phyloP scores from a whole-genome alignment of 1,284 basidiomycete species.

The Trametes versicolor region DNA sequence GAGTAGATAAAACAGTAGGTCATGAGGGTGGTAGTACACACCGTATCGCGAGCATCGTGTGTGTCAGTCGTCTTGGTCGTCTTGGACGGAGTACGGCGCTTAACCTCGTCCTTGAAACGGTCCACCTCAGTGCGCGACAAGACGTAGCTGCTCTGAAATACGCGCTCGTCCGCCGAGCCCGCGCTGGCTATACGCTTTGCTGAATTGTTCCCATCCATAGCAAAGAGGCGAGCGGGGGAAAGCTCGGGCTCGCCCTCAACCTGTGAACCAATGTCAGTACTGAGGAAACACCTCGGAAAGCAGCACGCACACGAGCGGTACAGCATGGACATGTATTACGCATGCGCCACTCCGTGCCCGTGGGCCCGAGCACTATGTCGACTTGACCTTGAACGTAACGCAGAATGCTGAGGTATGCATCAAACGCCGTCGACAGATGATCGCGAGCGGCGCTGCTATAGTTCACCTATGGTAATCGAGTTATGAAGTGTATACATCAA shows the following conservation, averaged over 20 bases:
- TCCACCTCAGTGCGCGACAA: neutral
- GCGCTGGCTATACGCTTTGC: slow-evolving; percentile 1
- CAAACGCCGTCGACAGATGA: neutral
- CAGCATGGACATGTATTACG: neutral
- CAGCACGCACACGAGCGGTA: no score
- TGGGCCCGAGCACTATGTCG: neutral
- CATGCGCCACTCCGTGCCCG: neutral
- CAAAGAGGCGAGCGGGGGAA: neutral
- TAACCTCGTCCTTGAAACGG: neutral
- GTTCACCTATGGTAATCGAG: neutral
- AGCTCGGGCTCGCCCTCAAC: neutral
- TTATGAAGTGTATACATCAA: no score
- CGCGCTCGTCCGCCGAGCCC: neutral
- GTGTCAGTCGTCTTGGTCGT: no score
- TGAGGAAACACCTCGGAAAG: no score
- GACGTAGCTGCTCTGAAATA: neutral
- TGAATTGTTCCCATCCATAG: slow-evolving; percentile 2
- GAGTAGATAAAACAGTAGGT: neutral
- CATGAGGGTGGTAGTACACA: no score
- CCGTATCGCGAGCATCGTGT: no score
- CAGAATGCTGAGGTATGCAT: neutral
- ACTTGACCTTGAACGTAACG: neutral
- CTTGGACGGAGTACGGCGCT: neutral
- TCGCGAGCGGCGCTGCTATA: neutral
- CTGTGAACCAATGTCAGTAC: no score